Base-by-base conservation (phyloP, 192 early-diverging fungal species). In the Kickxella alabastrina region DNA sequence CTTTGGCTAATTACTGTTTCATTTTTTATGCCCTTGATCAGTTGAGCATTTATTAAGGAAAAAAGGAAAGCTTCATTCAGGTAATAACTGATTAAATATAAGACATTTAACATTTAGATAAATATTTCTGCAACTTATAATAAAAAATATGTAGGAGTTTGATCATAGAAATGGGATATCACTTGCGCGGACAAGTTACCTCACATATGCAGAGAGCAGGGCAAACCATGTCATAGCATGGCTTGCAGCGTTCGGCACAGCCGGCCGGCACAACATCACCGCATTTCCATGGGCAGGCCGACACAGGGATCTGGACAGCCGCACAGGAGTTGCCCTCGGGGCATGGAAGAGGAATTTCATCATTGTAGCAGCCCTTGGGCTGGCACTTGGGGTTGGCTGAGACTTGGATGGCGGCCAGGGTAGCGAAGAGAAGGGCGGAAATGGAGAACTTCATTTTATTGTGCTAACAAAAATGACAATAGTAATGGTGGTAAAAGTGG, bases 201-300 rank as follows among this genome's bases (percentile, higher is more conserved):
- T 74, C 70, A 49, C 70, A 74, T 12, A 52, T 18, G 39, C 70
- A 74, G 27, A 66, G 44, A 2, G 48, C 63, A 6, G 59, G 55
- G 49, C 63, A 74, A 35, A 62, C 28, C 23, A 54, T 35, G 13
- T 23, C 32, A 48, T 65, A 60, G 61, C 68, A 72, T 0, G 66
- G 66, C 53, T 52, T 50, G 66, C 66, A 69, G 49, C 66, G 66
- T 46, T 62, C 59, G 3, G 38, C 14, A 50, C 66, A 69, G 26
- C 58, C 40, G 23, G 54, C 59, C 0, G 54, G 59, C 14, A 54
- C 19, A 12, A 44, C 31, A 15, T 57, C 51, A 31, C 66, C 59
- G 50, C 66, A 69, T 19, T 52, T 44, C 66, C 66, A 69, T 25
- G 66, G 66, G 26, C 66, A 69, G 29, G 48, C 59, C 18, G 27